Conservation (phyloP, 805 yeast genomes). For the Candida mattraensis region DNA sequence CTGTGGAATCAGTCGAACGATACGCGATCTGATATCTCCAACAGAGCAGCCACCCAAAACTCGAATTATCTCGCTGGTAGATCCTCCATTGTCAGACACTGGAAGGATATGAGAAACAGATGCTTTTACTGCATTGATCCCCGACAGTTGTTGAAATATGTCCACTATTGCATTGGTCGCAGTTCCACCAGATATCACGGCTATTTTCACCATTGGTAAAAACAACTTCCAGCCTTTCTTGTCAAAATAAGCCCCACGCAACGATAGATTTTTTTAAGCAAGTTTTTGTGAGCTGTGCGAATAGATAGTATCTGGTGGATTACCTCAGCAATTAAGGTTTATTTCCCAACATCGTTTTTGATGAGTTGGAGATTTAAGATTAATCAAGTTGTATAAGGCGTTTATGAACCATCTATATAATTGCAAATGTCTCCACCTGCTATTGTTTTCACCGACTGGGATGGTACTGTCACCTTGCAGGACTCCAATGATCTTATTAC, state of each 20-base stretch:
- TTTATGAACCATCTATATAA: conserved; percentile 3
- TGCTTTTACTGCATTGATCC: background rate
- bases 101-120: conserved; percentile 70
- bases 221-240: background rate
- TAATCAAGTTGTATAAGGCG: too few relatives aligned
- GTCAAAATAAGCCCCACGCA: too few relatives aligned
- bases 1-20: conserved; percentile 69
- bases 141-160: conserved; percentile 47
- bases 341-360: too few relatives aligned
- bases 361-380: too few relatives aligned
- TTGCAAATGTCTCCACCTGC: conserved; percentile 41
- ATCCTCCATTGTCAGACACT: conserved; percentile 91
- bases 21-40: conserved; percentile 84
- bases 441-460: conserved; percentile 95
- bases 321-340: too few relatives aligned
- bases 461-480: conserved; percentile 94
- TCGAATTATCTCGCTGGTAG: conserved; percentile 83
- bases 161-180: conserved; percentile 81
- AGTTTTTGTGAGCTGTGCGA: too few relatives aligned
- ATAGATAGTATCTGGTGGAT: too few relatives aligned
- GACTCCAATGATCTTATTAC: conserved; percentile 93
- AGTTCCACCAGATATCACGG: conserved; percentile 74
- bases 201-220: conserved; percentile 26
- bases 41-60: conserved; percentile 94
- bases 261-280: background rate